Evolutionary conservation across 352 stramenopile species (phyloP).

Genomic region (Thalassiosira pacifica): DNA sequence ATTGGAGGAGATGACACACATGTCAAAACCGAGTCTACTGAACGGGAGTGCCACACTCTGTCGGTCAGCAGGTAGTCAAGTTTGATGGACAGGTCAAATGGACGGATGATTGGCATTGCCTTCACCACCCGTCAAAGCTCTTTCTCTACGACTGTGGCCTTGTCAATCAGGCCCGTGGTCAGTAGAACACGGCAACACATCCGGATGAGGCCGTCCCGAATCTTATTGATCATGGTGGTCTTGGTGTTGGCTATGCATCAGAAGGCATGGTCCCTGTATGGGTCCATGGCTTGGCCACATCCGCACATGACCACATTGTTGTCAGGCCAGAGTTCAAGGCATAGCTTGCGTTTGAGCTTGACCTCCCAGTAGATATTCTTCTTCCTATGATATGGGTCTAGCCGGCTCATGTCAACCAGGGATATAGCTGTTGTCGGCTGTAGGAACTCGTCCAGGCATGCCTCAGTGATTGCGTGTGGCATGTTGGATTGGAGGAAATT

Average conservation of each 20-base stretch:
- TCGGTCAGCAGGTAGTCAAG: background rate
- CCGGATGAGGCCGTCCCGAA: background rate
- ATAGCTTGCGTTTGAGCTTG: background rate
- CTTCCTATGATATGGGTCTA: background rate
- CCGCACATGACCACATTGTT: background rate
- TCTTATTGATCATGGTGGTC: background rate
- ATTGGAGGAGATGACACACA: slow-evolving; percentile 17
- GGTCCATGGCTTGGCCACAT: background rate
- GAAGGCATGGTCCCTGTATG: background rate
- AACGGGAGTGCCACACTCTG: background rate
- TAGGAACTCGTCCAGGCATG: background rate
- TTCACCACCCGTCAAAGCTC: background rate
- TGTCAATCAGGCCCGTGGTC: background rate
- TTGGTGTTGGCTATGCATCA: background rate
- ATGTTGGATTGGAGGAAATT: background rate
- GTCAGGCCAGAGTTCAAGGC: background rate
- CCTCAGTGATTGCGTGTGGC: background rate
- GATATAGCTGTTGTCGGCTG: background rate
- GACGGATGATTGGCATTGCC: background rate
- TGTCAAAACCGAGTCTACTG: slow-evolving; percentile 4
- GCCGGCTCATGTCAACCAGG: background rate
- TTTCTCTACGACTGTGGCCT: background rate
- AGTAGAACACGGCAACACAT: too few relatives aligned
- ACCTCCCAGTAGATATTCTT: background rate
- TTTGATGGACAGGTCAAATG: slow-evolving; percentile 18